Percentiles rank a stretch among this genome's conserved stretches.
phyloP scores from a whole-genome alignment of 176 grass and related monocot genomes.

The Lolium rigidum region DNA sequence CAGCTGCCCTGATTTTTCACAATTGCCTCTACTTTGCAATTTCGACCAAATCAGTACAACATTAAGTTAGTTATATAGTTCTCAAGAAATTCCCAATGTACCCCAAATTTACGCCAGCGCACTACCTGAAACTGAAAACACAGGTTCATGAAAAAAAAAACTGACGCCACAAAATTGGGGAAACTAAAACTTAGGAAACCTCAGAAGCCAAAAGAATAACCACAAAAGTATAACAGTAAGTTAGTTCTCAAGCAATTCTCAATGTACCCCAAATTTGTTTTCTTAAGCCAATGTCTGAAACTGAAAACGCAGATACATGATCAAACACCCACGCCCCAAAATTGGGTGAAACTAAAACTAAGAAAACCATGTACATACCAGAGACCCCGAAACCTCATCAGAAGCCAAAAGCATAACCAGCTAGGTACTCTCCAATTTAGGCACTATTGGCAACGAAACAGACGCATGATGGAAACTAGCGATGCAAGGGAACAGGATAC shows the following conservation, averaged over 20 bases:
- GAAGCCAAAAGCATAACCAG: too few species aligned
- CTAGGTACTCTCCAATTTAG: neutral
- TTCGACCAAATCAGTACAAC: neutral
- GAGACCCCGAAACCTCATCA: too few species aligned
- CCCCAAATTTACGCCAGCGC: too few species aligned
- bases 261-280: neutral
- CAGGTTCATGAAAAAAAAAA: too few species aligned
- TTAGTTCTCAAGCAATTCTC: neutral
- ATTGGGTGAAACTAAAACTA: too few species aligned
- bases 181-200: too few species aligned
- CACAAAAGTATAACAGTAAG: too few species aligned
- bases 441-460: neutral
- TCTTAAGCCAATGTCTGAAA: neutral
- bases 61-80: neutral
- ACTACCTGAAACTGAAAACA: too few species aligned
- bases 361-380: too few species aligned
- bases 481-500: neutral
- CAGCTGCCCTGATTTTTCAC: neutral
- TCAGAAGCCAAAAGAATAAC: too few species aligned
- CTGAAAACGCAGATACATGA: neutral
- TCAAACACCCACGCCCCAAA: neutral
- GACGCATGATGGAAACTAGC: neutral
- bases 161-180: too few species aligned
- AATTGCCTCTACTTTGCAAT: neutral
- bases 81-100: too few species aligned